A percentile compares a stretch with the other conserved stretches of the same genome.
These are phyloP conservation scores for Glomus cerebriforme DNA, from an alignment of 192 early-diverging fungal species.

Conservation along the genomic window DNA sequence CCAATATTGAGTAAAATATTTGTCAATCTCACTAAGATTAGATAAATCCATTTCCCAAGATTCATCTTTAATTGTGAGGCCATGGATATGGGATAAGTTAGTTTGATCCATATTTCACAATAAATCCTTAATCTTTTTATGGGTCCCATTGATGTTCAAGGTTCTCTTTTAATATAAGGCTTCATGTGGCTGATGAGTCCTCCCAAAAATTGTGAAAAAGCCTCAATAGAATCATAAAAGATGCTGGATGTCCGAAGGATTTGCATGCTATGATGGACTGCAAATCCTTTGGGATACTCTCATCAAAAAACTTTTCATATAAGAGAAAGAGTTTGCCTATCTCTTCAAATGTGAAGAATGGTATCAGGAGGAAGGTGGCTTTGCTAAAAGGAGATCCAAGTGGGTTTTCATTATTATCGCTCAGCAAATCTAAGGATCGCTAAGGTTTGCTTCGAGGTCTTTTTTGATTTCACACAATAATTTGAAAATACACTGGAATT, in stretches of 20 bases:
- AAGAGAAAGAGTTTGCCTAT: constrained; percentile 2
- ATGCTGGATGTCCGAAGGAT: not conserved
- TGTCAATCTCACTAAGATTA: not conserved
- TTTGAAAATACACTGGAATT: constrained; percentile 22
- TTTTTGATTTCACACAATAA: not conserved
- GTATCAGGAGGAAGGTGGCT: constrained; percentile 17
- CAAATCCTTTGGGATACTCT: not conserved
- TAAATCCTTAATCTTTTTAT: not conserved
- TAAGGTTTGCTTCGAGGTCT: too few species aligned
- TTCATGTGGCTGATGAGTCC: not conserved
- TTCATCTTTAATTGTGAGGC: constrained; percentile 7
- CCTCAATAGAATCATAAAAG: constrained; percentile 21
- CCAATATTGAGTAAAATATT: constrained; percentile 13
- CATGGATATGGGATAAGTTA: not conserved
- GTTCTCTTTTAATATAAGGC: not conserved
- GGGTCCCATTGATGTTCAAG: constrained; percentile 1
- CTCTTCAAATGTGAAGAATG: constrained; percentile 21
- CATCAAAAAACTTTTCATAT: not conserved
- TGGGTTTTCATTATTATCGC: not conserved
- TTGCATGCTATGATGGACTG: not conserved
- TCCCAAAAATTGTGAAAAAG: not conserved
- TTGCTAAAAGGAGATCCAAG: constrained; percentile 10
- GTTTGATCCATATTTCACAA: not conserved
- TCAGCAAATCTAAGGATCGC: not conserved
- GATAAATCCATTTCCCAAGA: not conserved